Evolutionary conservation across 306 rosid species (phyloP).

Genomic region (Biancaea sappan): DNA sequence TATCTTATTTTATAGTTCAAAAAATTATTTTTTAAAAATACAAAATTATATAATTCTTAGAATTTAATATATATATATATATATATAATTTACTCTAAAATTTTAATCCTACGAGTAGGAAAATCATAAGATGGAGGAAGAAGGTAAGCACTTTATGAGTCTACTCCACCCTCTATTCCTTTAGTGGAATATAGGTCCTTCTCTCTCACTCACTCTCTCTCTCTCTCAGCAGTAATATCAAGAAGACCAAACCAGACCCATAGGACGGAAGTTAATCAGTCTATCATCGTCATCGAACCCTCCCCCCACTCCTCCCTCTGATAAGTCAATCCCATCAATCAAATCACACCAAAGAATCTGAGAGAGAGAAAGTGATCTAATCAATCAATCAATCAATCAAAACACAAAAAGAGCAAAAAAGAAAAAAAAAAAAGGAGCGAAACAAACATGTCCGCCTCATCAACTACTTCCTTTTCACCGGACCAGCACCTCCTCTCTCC

Average conservation of each 20-base stretch:
- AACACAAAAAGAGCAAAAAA: constrained; percentile 5
- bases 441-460: constrained; percentile 69
- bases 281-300: constrained; percentile 49
- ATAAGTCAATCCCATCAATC: constrained; percentile 94
- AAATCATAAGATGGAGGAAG: background rate
- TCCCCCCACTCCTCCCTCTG: constrained; percentile 42
- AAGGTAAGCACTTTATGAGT: constrained; percentile 2
- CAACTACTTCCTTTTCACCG: constrained; percentile 69
- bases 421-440: constrained; percentile 25
- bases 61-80: too few species aligned
- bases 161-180: constrained; percentile 27
- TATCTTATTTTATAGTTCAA: too few species aligned
- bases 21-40: too few species aligned
- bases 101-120: background rate
- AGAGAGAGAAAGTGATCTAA: constrained; percentile 39
- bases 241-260: constrained; percentile 39
- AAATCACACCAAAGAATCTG: constrained; percentile 44
- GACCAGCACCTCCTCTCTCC: constrained; percentile 71
- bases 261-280: constrained; percentile 47
- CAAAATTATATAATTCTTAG: too few species aligned
- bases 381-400: constrained; percentile 57
- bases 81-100: too few species aligned
- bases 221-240: constrained; percentile 24
- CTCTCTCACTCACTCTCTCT: background rate
- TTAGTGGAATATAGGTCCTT: constrained; percentile 22